Percentiles rank a stretch among this genome's conserved stretches.
phyloP scores from a whole-genome alignment of 768 basidiomycete species.

The Porpolomopsis calyptriformis region DNA sequence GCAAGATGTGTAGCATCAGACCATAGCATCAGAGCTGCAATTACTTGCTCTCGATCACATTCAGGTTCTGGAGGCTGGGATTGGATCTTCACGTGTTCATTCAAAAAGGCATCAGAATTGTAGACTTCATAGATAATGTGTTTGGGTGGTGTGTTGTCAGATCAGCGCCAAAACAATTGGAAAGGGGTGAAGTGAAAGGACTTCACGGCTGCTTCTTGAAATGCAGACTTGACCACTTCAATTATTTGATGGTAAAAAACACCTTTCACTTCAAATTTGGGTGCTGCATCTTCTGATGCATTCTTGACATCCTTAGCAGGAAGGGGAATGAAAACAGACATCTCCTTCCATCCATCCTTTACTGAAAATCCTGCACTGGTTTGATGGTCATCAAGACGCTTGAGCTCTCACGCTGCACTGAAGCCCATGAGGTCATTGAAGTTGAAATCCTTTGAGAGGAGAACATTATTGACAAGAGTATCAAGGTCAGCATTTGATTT shows the following conservation, averaged over 20 bases:
- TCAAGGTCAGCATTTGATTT: slow-evolving; percentile 17
- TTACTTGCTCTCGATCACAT: slow-evolving; percentile 14
- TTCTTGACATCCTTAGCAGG: slow-evolving; percentile 13
- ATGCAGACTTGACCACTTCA: slow-evolving; percentile 14
- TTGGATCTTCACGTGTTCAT: slow-evolving; percentile 10
- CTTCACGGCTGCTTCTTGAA: slow-evolving; percentile 9
- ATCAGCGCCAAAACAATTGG: slow-evolving; percentile 10
- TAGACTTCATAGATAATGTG: slow-evolving; percentile 10
- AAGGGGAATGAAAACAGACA: slow-evolving; percentile 15
- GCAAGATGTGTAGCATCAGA: slow-evolving; percentile 22
- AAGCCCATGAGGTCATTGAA: slow-evolving; percentile 14
- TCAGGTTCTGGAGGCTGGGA: slow-evolving; percentile 9
- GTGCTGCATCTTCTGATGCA: slow-evolving; percentile 17
- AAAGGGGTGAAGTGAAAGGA: slow-evolving; percentile 13
- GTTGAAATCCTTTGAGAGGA: slow-evolving; percentile 18
- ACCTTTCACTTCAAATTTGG: slow-evolving; percentile 19
- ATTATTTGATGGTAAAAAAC: slow-evolving; percentile 17
- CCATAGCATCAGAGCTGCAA: slow-evolving; percentile 19
- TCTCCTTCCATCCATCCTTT: slow-evolving; percentile 15
- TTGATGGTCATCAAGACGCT: slow-evolving; percentile 11
- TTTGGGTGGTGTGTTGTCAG: slow-evolving; percentile 1
- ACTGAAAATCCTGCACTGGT: background rate
- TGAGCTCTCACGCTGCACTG: slow-evolving; percentile 9
- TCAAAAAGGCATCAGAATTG: slow-evolving; percentile 12
- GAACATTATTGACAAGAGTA: slow-evolving; percentile 16